Percentiles rank a stretch among this genome's conserved stretches.
These are phyloP conservation scores for Cyclotella choctawhatcheeana DNA, from an alignment of 108 stramenopile species.

Conservation along the genomic window DNA sequence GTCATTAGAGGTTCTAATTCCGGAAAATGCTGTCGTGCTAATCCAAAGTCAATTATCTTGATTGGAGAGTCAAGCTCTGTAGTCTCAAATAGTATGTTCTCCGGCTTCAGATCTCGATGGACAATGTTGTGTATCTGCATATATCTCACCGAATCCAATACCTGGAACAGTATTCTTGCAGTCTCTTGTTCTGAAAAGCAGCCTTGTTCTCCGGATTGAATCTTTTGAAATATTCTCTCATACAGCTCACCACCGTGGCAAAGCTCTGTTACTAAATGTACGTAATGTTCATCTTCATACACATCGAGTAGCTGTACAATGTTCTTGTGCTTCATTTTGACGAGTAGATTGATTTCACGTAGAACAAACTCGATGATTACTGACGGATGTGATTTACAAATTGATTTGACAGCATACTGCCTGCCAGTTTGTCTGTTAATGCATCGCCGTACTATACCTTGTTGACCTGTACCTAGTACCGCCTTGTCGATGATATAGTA, in stretches of 20 bases:
- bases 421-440: constrained; percentile 29
- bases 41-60: constrained; percentile 84
- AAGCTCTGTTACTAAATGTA: constrained; percentile 79
- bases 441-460: constrained; percentile 31
- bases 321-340: constrained; percentile 67
- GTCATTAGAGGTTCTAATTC: constrained; percentile 39
- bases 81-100: constrained; percentile 76
- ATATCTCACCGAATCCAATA: constrained; percentile 71
- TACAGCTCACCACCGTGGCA: constrained; percentile 92
- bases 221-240: constrained; percentile 91
- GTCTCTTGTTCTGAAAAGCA: constrained; percentile 66
- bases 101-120: constrained; percentile 87
- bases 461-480: constrained; percentile 30
- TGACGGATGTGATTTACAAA: constrained; percentile 17
- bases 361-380: constrained; percentile 2
- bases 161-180: constrained; percentile 51
- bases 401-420: constrained; percentile 28
- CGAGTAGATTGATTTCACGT: constrained; percentile 66
- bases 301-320: constrained; percentile 90
- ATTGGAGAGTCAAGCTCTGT: constrained; percentile 46
- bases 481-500: constrained; percentile 21
- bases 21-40: constrained; percentile 34
- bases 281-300: constrained; percentile 83
- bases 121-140: constrained; percentile 59
- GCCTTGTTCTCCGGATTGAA: constrained; percentile 19